These are phyloP conservation scores for Aspergillus hortae DNA, from an alignment of 2,329 filamentous ascomycete genomes.

Conservation along the genomic window DNA sequence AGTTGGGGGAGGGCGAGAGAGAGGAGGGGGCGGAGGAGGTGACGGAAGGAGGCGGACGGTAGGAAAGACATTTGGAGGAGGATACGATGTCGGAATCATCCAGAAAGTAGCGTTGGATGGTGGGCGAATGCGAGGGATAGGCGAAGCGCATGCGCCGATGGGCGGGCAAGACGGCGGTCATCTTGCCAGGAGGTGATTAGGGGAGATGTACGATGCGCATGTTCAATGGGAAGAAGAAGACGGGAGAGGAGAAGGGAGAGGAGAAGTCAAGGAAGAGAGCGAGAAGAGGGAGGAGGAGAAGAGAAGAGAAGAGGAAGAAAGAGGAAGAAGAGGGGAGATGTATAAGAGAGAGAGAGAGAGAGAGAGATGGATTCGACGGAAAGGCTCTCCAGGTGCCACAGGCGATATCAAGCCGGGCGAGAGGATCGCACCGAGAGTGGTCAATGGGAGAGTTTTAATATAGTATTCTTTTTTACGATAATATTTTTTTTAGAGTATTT, in stretches of 20 bases:
- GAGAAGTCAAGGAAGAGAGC: not conserved
- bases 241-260: not conserved
- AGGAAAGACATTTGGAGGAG: slow-evolving; percentile 16
- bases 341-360: not conserved
- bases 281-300: not conserved
- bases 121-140: slow-evolving; percentile 29
- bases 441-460: too few species aligned
- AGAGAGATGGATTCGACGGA: not conserved
- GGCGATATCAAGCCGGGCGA: too few species aligned
- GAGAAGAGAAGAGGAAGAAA: not conserved
- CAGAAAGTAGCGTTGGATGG: slow-evolving; percentile 31
- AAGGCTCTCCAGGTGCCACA: too few species aligned
- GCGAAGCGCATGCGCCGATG: slow-evolving; percentile 25
- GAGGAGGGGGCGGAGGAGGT: slow-evolving; percentile 31
- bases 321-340: not conserved
- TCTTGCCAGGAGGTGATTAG: slow-evolving; percentile 11
- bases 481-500: too few species aligned
- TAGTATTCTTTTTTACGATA: too few species aligned
- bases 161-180: slow-evolving; percentile 34
- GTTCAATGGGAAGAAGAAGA: not conserved
- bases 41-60: slow-evolving; percentile 24
- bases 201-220: not conserved
- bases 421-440: too few species aligned
- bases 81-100: slow-evolving; percentile 17
- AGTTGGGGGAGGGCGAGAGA: slow-evolving; percentile 35